Evolutionary conservation across 441 rosid species (phyloP), one percentile per base, ranked within the genome.

Genomic region (Manihot esculenta): DNA sequence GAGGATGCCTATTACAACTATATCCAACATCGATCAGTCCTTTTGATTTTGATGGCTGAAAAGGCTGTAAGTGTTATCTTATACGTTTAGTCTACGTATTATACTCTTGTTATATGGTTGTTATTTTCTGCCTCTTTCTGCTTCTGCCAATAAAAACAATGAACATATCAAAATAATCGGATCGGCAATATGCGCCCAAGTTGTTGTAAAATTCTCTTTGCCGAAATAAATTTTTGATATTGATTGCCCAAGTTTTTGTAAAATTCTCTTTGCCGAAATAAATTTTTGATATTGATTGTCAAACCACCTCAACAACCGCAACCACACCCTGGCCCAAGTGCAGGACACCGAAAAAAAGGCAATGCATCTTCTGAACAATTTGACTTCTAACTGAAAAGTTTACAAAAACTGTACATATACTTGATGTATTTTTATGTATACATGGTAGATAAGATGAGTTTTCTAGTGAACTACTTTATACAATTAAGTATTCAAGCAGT

Each of bases 401-500:
- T 72, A 51, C 61, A 53, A 42, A 73, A 72, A 54, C 72, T 70
- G 20, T 64, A 38, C 58, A 71, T 54, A 51, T 49, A 53, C 49
- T 38, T 63, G 45, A 49, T 53, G 38, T 49, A 63, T 41, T 13
- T 49, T 33, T 60, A 69, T 74, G 30, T 58, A 45, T 78, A 49
- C 72, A 71, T 47, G 44, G 14, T 45, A 63, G 64, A 42, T 33
- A 61, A 66, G 51, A 2, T 27, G 8, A 65, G 11, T n/a, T 41
- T n/a, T 33, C 1, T 64, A 62, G 30, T 66, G 47, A 66, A 64
- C 57, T 41, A 62, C 66, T 70, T 45, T 53, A 6, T 58, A 64
- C 54, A 72, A n/a, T 38, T 33, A 71, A 42, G 50, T 71, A 56
- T 70, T 74, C 72, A 83, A 58, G 62, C 81, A 58, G 51, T 69